Percentiles rank a stretch among this genome's conserved stretches.
Conservation (phyloP, 805 yeast species). For the Ogataea populi-albae region DNA sequence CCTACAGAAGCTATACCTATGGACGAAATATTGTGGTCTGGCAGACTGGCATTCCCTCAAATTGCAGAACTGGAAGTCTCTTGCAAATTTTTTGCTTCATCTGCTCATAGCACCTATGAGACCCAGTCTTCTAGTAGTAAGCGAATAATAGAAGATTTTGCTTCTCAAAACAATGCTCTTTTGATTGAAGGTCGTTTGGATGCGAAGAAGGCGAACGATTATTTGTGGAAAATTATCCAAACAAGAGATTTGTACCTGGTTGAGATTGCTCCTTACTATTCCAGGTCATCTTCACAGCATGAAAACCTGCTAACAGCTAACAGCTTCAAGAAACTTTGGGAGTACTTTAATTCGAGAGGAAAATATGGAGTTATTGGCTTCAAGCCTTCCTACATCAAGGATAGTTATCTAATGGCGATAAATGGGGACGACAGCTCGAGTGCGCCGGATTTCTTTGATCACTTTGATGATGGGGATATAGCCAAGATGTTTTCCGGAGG, state of each 20-base stretch:
- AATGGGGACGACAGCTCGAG: conserved; percentile 13
- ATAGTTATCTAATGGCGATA: conserved; percentile 51
- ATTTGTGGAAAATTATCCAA: conserved; percentile 45
- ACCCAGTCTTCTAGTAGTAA: conserved; percentile 13
- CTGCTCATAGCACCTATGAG: conserved; percentile 11
- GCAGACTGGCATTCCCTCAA: conserved; percentile 20
- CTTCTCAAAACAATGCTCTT: conserved; percentile 17
- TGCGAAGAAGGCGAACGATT: conserved; percentile 49
- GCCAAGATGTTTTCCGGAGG: conserved; percentile 11
- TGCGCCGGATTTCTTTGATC: conserved; percentile 19
- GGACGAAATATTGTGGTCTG: conserved; percentile 22
- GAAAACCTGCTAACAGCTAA: conserved; percentile 25
- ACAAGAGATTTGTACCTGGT: conserved; percentile 55
- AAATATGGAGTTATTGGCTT: conserved; percentile 62
- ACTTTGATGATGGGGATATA: conserved; percentile 19
- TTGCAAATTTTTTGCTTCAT: conserved; percentile 15
- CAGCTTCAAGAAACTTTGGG: conserved; percentile 35
- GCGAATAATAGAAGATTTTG: conserved; percentile 18
- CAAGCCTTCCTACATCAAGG: conserved; percentile 52
- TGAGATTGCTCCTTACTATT: conserved; percentile 35
- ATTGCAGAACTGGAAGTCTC: conserved; percentile 15
- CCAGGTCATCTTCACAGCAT: conserved; percentile 16
- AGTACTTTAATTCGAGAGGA: conserved; percentile 43
- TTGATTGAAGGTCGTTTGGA: conserved; percentile 67
- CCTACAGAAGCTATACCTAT: conserved; percentile 22